Conservation (phyloP, 768 basidiomycete genomes). For the Sistotremastrum niveocremeum region DNA sequence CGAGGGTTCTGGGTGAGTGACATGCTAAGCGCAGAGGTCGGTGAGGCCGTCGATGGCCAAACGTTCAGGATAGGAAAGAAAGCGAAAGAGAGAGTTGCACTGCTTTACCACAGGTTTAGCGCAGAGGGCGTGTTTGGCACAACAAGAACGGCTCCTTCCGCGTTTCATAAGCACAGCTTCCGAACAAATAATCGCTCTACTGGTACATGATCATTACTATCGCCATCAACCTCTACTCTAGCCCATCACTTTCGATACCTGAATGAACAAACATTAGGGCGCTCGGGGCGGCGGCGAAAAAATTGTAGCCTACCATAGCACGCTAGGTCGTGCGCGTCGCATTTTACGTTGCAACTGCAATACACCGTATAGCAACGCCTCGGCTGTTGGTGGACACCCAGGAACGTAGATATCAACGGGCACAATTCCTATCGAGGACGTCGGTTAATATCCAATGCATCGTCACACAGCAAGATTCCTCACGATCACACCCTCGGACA, state of each 20-base stretch:
- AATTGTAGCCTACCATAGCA: slow-evolving; percentile 55
- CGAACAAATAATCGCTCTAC: too few relatives aligned
- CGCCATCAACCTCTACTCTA: too few relatives aligned
- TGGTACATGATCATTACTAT: too few relatives aligned
- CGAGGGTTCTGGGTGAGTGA: too few relatives aligned
- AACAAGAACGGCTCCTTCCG: too few relatives aligned
- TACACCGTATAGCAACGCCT: slow-evolving; percentile 94
- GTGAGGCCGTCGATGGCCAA: too few relatives aligned
- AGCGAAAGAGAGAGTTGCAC: too few relatives aligned
- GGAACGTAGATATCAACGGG: slow-evolving; percentile 98
- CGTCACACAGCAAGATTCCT: slow-evolving; percentile 16
- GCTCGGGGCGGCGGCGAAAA: not conserved
- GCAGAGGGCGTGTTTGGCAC: too few relatives aligned
- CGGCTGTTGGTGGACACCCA: slow-evolving; percentile 90
- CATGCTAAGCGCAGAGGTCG: too few relatives aligned
- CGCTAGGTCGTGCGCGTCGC: slow-evolving; percentile 73
- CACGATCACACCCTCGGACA: slow-evolving; percentile 94
- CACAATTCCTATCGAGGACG: slow-evolving; percentile 58
- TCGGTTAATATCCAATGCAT: slow-evolving; percentile 4
- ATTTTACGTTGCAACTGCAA: slow-evolving; percentile 95
- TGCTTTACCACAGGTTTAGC: too few relatives aligned
- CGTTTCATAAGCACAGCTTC: too few relatives aligned
- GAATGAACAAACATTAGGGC: not conserved
- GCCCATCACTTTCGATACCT: slow-evolving; percentile 7
- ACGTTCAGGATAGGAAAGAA: too few relatives aligned